Percentiles rank a stretch among this genome's conserved stretches.
phyloP scores from a whole-genome alignment of 768 basidiomycete species.

The Chiua virens region DNA sequence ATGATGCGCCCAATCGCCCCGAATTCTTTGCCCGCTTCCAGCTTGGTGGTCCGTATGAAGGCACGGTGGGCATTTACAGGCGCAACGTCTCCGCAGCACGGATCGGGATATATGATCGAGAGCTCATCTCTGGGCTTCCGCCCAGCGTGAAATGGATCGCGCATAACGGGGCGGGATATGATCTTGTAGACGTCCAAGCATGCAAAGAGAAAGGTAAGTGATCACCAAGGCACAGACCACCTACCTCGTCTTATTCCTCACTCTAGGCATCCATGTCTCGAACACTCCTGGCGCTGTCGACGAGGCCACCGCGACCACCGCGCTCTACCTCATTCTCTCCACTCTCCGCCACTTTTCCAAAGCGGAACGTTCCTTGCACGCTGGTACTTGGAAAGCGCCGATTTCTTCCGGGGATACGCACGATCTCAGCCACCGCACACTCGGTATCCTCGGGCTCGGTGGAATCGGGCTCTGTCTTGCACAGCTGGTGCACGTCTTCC shows the following conservation, averaged over 20 bases:
- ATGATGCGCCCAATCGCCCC: slow-evolving; percentile 41
- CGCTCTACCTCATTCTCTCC: slow-evolving; percentile 78
- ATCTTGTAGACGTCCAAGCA: slow-evolving; percentile 73
- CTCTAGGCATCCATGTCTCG: slow-evolving; percentile 61
- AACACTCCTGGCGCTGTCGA: slow-evolving; percentile 91
- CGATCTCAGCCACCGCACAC: slow-evolving; percentile 66
- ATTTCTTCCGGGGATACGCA: slow-evolving; percentile 50
- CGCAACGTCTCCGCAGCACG: slow-evolving; percentile 43
- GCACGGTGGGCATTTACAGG: slow-evolving; percentile 51
- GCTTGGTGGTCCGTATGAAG: slow-evolving; percentile 47
- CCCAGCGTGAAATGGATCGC: slow-evolving; percentile 75
- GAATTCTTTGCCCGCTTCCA: slow-evolving; percentile 47
- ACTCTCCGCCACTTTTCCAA: slow-evolving; percentile 71
- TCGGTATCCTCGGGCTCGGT: slow-evolving; percentile 75
- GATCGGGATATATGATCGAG: slow-evolving; percentile 51
- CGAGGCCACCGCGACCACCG: slow-evolving; percentile 88
- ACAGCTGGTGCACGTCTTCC: slow-evolving; percentile 74
- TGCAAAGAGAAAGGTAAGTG: slow-evolving; percentile 71
- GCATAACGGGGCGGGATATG: slow-evolving; percentile 88
- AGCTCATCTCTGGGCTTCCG: slow-evolving; percentile 60
- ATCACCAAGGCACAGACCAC: slow-evolving; percentile 23
- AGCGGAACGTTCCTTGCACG: slow-evolving; percentile 54
- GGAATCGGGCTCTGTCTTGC: slow-evolving; percentile 75
- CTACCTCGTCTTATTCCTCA: too few relatives aligned
- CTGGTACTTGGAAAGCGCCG: slow-evolving; percentile 59